Evolutionary conservation across 78 protist genomes (phyloP).

Genomic region (Dictyostelium intermedium): DNA sequence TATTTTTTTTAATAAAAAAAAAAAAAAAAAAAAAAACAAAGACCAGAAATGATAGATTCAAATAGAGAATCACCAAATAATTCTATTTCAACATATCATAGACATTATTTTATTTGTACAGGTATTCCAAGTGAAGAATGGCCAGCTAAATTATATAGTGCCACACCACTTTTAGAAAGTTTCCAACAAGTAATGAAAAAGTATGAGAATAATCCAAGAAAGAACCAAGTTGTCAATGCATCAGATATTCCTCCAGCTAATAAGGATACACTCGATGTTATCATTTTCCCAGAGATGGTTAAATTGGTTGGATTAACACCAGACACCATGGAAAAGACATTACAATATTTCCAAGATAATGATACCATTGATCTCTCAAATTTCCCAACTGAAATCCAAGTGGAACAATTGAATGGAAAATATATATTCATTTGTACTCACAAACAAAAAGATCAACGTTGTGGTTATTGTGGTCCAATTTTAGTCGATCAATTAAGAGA

Average conservation of each 20-base stretch:
- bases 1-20: not conserved
- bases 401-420: constrained; percentile 32
- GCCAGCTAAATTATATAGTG: constrained; percentile 21
- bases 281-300: constrained; percentile 56
- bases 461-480: constrained; percentile 85
- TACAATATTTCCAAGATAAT: constrained; percentile 1
- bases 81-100: constrained; percentile 32
- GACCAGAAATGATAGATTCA: constrained; percentile 37
- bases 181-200: constrained; percentile 14
- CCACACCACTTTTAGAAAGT: not conserved
- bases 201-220: not conserved
- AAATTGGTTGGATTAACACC: constrained; percentile 19
- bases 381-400: constrained; percentile 8
- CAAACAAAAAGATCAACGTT: constrained; percentile 66
- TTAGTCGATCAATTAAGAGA: constrained; percentile 48
- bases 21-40: not conserved
- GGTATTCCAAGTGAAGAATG: constrained; percentile 38
- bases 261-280: not conserved
- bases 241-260: not conserved
- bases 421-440: constrained; percentile 73
- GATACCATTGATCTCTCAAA: not conserved
- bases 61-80: constrained; percentile 33
- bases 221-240: constrained; percentile 18
- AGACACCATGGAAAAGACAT: not conserved
- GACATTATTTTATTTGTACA: constrained; percentile 66